These are phyloP conservation scores for Botrytis elliptica DNA, from an alignment of 2,329 filamentous ascomycete genomes.

Conservation along the genomic window DNA sequence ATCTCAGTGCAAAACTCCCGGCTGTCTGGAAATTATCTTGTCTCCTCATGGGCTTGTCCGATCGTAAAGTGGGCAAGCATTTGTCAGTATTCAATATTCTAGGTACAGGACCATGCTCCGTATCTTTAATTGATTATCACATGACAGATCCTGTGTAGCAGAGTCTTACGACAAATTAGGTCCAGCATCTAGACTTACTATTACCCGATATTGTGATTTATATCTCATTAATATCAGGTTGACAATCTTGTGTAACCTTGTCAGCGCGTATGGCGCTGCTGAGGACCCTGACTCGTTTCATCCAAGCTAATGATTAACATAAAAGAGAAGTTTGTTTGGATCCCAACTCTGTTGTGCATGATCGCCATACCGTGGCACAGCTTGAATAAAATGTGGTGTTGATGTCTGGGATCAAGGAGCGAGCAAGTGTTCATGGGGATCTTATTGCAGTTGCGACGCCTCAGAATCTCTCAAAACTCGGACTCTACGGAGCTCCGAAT, in stretches of 20 bases:
- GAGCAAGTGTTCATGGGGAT: background rate
- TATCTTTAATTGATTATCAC: background rate
- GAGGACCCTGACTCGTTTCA: constrained; percentile 4
- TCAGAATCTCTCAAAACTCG: background rate
- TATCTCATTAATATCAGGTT: background rate
- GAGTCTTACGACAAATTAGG: background rate
- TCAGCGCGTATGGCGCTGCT: background rate
- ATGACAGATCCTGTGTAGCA: background rate
- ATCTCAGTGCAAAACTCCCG: background rate
- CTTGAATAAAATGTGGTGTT: background rate
- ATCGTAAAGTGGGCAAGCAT: background rate
- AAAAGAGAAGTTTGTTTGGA: background rate
- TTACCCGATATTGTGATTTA: background rate
- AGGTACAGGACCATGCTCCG: background rate
- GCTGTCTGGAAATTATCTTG: constrained; percentile 10
- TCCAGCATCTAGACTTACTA: background rate
- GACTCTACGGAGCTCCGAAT: background rate
- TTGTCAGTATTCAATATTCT: background rate
- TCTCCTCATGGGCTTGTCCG: background rate
- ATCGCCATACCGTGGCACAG: constrained; percentile 3
- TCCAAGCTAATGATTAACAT: background rate
- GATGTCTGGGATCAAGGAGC: constrained; percentile 10
- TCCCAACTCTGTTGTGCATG: constrained; percentile 3
- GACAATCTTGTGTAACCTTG: background rate
- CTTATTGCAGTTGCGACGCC: background rate